These are phyloP conservation scores for Massariosphaeria phaeospora DNA, from an alignment of 495 filamentous ascomycete species.

Conservation along the genomic window DNA sequence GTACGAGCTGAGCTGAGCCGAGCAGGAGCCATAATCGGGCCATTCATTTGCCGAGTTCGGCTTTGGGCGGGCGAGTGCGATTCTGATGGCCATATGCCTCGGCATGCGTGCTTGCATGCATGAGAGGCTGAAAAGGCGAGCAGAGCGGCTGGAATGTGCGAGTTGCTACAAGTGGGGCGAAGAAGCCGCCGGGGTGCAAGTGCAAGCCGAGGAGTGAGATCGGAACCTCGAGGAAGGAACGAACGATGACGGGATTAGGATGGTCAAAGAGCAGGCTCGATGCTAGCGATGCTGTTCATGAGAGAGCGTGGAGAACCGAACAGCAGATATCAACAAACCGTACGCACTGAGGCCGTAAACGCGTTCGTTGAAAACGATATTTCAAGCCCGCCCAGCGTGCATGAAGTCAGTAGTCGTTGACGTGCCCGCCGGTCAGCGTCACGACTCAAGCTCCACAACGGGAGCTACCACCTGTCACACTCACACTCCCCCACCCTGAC, in stretches of 20 bases:
- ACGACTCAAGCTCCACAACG: no score
- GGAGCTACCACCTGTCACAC: no score
- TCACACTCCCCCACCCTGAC: no score
- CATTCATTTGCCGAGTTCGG: conserved; percentile 9
- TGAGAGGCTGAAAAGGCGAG: background rate
- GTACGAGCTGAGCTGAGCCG: background rate
- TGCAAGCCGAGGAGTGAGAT: background rate
- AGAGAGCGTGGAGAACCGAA: no score
- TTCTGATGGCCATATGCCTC: conserved; percentile 1
- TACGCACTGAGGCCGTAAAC: no score
- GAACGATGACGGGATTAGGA: background rate
- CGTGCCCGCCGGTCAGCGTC: no score
- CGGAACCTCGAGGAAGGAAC: background rate
- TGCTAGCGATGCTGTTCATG: background rate
- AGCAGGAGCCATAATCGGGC: no score
- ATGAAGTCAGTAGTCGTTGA: no score
- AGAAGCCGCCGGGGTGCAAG: background rate
- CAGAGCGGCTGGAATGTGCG: background rate
- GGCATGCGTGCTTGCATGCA: conserved; percentile 5
- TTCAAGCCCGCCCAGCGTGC: no score
- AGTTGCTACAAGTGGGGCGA: background rate
- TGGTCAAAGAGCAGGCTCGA: background rate
- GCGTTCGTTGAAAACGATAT: no score
- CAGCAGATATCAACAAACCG: no score
- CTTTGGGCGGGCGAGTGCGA: conserved; percentile 8